Percentiles rank a stretch among this genome's conserved stretches.
Conservation (phyloP, 257 asterid genomes). For the Coffea canephora region DNA sequence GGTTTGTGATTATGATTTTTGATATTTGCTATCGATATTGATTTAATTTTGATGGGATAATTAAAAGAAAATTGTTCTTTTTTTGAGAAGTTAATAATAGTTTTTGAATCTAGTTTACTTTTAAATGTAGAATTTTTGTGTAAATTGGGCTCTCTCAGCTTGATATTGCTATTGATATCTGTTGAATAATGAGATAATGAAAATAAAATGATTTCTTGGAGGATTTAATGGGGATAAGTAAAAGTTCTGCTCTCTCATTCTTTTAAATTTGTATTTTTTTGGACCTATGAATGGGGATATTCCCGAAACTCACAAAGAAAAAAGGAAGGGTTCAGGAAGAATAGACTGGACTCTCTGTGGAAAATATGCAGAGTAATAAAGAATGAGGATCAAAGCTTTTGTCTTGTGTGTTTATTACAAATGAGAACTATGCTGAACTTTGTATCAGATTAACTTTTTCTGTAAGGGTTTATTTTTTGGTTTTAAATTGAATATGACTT, state of each 20-base stretch:
- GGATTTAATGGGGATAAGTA: not conserved
- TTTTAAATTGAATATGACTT: not conserved
- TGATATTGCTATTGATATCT: not conserved
- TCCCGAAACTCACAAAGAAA: too few relatives aligned
- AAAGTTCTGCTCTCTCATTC: not conserved
- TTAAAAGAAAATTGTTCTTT: not conserved
- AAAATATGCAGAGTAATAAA: not conserved
- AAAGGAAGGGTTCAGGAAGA: not conserved
- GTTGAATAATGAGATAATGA: not conserved
- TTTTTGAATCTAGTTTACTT: not conserved
- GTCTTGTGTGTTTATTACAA: not conserved
- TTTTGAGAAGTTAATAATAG: too few relatives aligned
- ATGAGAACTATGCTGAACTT: not conserved
- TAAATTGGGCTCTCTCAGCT: not conserved
- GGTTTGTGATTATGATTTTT: slow-evolving; percentile 28
- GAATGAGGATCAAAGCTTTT: not conserved
- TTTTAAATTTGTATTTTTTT: not conserved
- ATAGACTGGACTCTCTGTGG: not conserved
- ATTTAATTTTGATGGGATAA: not conserved
- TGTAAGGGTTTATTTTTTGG: not conserved
- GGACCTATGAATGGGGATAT: too few relatives aligned
- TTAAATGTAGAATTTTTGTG: not conserved
- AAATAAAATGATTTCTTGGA: not conserved
- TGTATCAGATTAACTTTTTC: not conserved
- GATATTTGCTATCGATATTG: not conserved